Base-by-base conservation (phyloP, 192 early-diverging fungal genomes). In the Cladochytrium replicatum region DNA sequence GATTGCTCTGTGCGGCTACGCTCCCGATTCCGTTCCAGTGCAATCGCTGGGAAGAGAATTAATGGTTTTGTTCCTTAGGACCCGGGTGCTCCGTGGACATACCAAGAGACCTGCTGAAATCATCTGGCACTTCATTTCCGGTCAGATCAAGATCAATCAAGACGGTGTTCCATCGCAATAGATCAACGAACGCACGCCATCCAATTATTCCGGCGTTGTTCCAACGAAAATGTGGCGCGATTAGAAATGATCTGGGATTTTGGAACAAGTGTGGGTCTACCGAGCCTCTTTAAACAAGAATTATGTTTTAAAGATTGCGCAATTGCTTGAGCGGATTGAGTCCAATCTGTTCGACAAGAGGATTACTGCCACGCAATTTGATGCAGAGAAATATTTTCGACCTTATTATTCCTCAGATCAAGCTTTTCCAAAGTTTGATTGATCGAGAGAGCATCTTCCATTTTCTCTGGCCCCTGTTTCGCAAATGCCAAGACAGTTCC, bases 401-500 rank as follows among this genome's bases (percentile, higher is more conserved):
- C 56, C 47, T 73, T 75, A 58, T 75, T 77, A 51, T 79, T 79
- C n/a, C 77, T 40, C 32, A 79, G 49, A 51, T 79, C 77, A 26
- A 79, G 54, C 6, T 64, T 44, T 39, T 62, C 47, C 27, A 79
- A 34, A 0, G 53, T 58, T 42, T 71, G 60, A 45, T 79, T 79
- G 46, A 76, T 57, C 11, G 68, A 44, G 1, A 79, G 50, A 13
- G 69, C 73, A 46, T 79, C 77, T 3, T 64, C 69, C 2, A 79
- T 17, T n/a, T 3, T 70, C 64, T 29, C 60, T 61, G 6, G 72
- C 32, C 19, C 73, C 73, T n/a, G 62, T 49, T 28, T 79, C 70
- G 73, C 77, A 79, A 32, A 79, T 70, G 2, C 77, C 77, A 17
- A 79, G 58, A 58, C 73, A 76, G 50, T 79, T 79, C 77, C 77